A percentile compares a stretch with the other conserved stretches of the same genome.
Conservation (phyloP, 805 yeast genomes). For the Wickerhamomyces sydowiorum region DNA sequence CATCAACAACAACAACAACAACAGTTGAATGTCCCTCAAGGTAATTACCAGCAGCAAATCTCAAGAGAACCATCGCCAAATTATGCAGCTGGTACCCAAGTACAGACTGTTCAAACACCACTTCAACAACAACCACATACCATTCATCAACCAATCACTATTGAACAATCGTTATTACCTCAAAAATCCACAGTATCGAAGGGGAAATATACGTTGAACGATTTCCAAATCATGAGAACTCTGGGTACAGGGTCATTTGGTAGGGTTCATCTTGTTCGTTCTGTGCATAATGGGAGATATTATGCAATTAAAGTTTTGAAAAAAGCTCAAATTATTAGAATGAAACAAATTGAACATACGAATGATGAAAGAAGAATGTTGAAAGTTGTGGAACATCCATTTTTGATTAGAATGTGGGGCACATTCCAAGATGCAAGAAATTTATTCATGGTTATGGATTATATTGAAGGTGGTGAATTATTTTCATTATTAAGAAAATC, state of each 20-base stretch:
- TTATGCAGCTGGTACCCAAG: not conserved
- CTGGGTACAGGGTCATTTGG: slow-evolving; percentile 96
- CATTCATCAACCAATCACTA: slow-evolving; percentile 4
- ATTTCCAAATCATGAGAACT: slow-evolving; percentile 81
- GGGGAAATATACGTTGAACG: slow-evolving; percentile 77
- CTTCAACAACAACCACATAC: not conserved
- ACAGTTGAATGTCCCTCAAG: slow-evolving; percentile 2
- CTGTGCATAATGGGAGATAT: slow-evolving; percentile 84
- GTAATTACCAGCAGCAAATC: not conserved
- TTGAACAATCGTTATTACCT: slow-evolving; percentile 18
- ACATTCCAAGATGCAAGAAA: slow-evolving; percentile 85
- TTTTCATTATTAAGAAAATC: slow-evolving; percentile 81
- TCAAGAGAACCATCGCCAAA: not conserved
- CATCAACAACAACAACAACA: slow-evolving; percentile 1
- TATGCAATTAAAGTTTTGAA: slow-evolving; percentile 91
- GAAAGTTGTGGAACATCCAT: slow-evolving; percentile 83
- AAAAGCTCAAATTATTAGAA: slow-evolving; percentile 80
- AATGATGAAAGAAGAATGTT: slow-evolving; percentile 91
- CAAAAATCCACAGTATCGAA: slow-evolving; percentile 22
- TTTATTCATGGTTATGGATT: slow-evolving; percentile 93
- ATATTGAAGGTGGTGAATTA: slow-evolving; percentile 93
- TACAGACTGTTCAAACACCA: not conserved
- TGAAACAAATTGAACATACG: slow-evolving; percentile 95
- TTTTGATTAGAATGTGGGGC: slow-evolving; percentile 93
- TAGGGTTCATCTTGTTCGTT: slow-evolving; percentile 82